These are phyloP conservation scores for Agrocybe praecox DNA, from an alignment of 768 basidiomycete genomes.

Conservation along the genomic window DNA sequence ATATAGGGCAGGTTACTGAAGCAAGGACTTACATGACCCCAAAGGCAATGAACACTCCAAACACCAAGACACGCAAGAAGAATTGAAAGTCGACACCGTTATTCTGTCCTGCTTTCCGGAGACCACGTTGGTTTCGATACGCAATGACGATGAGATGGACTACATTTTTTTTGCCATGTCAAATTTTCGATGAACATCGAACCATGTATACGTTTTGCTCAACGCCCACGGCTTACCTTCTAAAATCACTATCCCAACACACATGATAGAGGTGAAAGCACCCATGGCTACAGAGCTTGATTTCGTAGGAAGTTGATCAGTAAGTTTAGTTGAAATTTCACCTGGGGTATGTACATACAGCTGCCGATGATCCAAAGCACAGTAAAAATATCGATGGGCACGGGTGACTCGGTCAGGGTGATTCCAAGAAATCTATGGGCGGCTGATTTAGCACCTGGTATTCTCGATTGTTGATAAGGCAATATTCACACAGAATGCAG, in stretches of 20 bases:
- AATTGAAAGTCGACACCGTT: constrained; percentile 27
- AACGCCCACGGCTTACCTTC: too few species aligned
- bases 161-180: too few species aligned
- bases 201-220: too few species aligned
- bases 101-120: constrained; percentile 27
- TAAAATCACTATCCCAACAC: constrained; percentile 27
- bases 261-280: constrained; percentile 27
- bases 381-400: constrained; percentile 27
- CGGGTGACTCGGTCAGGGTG: constrained; percentile 30
- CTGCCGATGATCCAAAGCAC: constrained; percentile 21
- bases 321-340: neutral
- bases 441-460: neutral
- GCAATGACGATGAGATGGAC: constrained; percentile 30
- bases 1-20: neutral
- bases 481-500: constrained; percentile 28
- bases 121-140: constrained; percentile 31
- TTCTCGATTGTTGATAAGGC: neutral
- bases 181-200: too few species aligned
- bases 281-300: constrained; percentile 23
- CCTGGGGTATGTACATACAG: constrained; percentile 19
- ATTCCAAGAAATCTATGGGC: constrained; percentile 21
- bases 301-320: neutral
- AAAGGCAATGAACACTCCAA: constrained; percentile 32
- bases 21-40: constrained; percentile 30
- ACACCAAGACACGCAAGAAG: constrained; percentile 32